phyloP scores from a whole-genome alignment of 2,329 filamentous ascomycete genomes.

The Diaporthe vaccinii region DNA sequence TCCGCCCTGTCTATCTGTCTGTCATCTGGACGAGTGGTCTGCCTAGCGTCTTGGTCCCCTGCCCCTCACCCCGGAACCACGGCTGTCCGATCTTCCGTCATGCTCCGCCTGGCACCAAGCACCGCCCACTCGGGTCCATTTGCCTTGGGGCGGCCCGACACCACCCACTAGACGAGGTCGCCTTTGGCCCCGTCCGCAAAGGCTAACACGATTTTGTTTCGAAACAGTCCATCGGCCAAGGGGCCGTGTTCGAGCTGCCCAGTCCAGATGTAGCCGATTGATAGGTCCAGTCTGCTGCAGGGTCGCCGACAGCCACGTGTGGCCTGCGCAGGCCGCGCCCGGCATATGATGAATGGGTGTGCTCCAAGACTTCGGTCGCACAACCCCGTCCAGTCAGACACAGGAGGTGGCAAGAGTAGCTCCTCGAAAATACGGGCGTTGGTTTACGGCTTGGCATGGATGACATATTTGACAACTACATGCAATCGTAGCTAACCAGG shows the following conservation, averaged over 20 bases:
- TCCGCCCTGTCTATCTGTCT: not conserved
- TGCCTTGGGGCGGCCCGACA: slow-evolving; percentile 19
- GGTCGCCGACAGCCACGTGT: slow-evolving; percentile 5
- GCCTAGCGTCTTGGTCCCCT: not conserved
- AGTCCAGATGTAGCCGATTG: not conserved
- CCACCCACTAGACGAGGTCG: not conserved
- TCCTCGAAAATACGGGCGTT: not conserved
- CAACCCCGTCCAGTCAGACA: slow-evolving; percentile 1
- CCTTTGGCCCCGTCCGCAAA: not conserved
- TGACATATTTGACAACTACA: not conserved
- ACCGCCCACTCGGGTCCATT: slow-evolving; percentile 15
- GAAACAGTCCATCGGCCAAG: slow-evolving; percentile 3
- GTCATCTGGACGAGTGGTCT: not conserved
- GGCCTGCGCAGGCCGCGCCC: not conserved
- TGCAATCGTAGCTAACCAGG: not conserved
- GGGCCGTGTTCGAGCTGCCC: not conserved
- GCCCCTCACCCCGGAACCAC: slow-evolving; percentile 11
- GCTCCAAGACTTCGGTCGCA: not conserved
- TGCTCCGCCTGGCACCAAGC: not conserved
- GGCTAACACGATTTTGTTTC: slow-evolving; percentile 18
- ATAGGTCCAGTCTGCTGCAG: not conserved
- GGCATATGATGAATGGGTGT: not conserved
- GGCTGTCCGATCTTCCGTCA: slow-evolving; percentile 30
- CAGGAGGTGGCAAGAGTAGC: not conserved
- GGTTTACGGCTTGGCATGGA: not conserved